A percentile compares a stretch with the other conserved stretches of the same genome.
Evolutionary conservation across 192 early-diverging fungal genomes (phyloP).

Genomic region (Linnemannia exigua): DNA sequence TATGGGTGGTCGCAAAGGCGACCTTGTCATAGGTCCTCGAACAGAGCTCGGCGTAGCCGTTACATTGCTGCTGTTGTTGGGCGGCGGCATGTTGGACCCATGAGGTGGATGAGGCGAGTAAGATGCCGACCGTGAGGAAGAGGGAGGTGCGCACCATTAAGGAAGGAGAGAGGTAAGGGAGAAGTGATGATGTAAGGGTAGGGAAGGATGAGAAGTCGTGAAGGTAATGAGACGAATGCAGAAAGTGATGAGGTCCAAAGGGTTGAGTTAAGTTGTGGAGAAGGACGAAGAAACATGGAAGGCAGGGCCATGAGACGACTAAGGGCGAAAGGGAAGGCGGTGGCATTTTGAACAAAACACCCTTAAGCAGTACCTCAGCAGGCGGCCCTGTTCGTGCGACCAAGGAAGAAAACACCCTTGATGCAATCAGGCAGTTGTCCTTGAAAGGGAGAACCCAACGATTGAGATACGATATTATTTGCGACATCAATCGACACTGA

Average conservation of each 20-base stretch:
- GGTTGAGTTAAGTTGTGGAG: background rate
- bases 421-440: no score
- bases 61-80: constrained; percentile 62
- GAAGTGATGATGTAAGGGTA: background rate
- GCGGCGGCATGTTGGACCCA: constrained; percentile 16
- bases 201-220: background rate
- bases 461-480: no score
- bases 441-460: no score
- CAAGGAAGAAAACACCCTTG: no score
- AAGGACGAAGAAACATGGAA: background rate
- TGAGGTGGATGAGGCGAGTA: constrained; percentile 5
- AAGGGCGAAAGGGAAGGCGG: background rate
- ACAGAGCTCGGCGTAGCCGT: constrained; percentile 81
- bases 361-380: no score
- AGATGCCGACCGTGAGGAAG: constrained; percentile 14
- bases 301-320: background rate
- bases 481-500: no score
- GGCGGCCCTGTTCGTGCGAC: no score
- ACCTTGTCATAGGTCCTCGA: constrained; percentile 71
- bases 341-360: no score
- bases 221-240: background rate
- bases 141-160: constrained; percentile 28
- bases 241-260: background rate
- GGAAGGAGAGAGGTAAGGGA: background rate
- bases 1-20: constrained; percentile 80